A percentile compares a stretch with the other conserved stretches of the same genome.
Conservation (phyloP, 2,329 filamentous ascomycete species). For the Orbilia brochopaga region DNA sequence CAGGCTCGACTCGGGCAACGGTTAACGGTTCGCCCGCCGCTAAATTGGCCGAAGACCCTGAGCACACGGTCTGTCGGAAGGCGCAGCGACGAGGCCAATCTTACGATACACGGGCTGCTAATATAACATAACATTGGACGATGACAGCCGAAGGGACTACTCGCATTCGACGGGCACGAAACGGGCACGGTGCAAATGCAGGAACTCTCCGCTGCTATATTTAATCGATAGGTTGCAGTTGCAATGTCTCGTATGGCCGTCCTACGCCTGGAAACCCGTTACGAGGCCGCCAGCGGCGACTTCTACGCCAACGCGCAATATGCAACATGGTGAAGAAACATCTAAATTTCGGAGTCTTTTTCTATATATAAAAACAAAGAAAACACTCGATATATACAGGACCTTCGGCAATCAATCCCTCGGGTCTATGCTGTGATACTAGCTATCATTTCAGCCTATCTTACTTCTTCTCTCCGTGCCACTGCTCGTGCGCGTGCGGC, state of each 20-base stretch:
- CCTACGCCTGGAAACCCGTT: not conserved
- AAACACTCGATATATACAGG: too few relatives aligned
- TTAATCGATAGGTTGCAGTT: not conserved
- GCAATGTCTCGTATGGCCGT: not conserved
- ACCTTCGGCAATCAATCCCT: too few relatives aligned
- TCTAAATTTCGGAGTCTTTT: not conserved
- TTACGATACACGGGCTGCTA: not conserved
- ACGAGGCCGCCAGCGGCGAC: not conserved
- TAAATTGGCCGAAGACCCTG: slow-evolving; percentile 4
- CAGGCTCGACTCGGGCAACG: not conserved
- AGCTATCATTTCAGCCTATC: too few relatives aligned
- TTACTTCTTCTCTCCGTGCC: too few relatives aligned
- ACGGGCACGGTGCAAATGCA: not conserved
- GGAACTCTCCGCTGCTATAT: slow-evolving; percentile 1
- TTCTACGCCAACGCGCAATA: not conserved
- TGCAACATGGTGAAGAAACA: not conserved
- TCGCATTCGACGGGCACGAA: not conserved
- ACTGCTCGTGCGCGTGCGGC: slow-evolving; percentile 1
- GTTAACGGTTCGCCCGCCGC: not conserved
- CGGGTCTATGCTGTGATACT: too few relatives aligned
- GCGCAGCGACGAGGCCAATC: not conserved
- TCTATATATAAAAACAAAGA: not conserved
- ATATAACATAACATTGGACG: not conserved
- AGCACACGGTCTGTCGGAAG: slow-evolving; percentile 1
- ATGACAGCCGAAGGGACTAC: not conserved